These are phyloP conservation scores for Sporothrix globosa DNA, from an alignment of 2,329 filamentous ascomycete species.

Conservation along the genomic window DNA sequence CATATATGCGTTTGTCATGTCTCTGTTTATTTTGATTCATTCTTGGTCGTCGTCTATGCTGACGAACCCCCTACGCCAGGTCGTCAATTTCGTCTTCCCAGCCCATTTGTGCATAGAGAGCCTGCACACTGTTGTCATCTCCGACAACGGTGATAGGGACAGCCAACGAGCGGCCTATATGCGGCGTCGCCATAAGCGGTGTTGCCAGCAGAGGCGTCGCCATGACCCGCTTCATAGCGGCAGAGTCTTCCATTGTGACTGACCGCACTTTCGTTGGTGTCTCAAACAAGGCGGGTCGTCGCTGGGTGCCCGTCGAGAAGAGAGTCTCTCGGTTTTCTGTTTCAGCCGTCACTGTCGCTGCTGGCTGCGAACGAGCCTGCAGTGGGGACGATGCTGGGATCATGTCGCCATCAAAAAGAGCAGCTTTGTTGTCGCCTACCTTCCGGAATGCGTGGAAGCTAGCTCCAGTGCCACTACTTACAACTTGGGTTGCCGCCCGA, in stretches of 20 bases:
- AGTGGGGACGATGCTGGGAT: slow-evolving; percentile 36
- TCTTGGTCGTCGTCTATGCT: background rate
- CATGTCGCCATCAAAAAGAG: slow-evolving; percentile 12
- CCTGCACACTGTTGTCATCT: slow-evolving; percentile 42
- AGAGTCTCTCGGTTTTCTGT: background rate
- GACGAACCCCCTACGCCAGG: slow-evolving; percentile 34
- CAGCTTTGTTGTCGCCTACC: background rate
- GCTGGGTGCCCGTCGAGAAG: slow-evolving; percentile 23
- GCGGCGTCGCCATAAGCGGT: background rate
- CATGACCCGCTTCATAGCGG: slow-evolving; percentile 12
- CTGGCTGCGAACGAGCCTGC: slow-evolving; percentile 16
- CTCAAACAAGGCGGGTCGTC: slow-evolving; percentile 37
- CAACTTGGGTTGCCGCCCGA: background rate
- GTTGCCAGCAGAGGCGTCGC: background rate
- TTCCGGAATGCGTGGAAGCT: background rate
- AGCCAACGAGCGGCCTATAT: background rate
- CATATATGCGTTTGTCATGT: background rate
- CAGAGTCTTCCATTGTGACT: slow-evolving; percentile 5
- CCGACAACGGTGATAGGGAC: slow-evolving; percentile 35
- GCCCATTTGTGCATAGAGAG: slow-evolving; percentile 59
- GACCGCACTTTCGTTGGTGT: slow-evolving; percentile 39
- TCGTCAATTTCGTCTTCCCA: slow-evolving; percentile 59
- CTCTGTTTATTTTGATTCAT: background rate
- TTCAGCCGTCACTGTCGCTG: slow-evolving; percentile 5
- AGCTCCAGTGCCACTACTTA: background rate